Percentiles rank a stretch among this genome's conserved stretches.
Conservation (phyloP, 208 protist species). For the Angomonas ambiguus region DNA sequence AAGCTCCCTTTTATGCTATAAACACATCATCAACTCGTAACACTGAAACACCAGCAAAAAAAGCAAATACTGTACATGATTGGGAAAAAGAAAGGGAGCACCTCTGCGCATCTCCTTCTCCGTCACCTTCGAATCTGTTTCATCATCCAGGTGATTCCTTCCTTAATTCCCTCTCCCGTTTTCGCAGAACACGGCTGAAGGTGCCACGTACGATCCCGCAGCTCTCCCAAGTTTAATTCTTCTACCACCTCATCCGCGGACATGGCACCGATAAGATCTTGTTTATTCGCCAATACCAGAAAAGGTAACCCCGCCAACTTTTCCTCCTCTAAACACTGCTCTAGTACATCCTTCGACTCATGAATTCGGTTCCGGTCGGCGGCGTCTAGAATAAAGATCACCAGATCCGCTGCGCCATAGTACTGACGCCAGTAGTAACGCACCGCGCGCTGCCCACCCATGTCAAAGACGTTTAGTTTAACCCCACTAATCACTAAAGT, state of each 20-base stretch:
- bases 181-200: slow-evolving; percentile 94
- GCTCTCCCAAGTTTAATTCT: slow-evolving; percentile 62
- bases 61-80: background rate
- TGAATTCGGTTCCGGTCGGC: slow-evolving; percentile 83
- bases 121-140: slow-evolving; percentile 27
- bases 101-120: background rate
- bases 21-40: too few species aligned
- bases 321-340: slow-evolving; percentile 90
- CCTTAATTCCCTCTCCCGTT: slow-evolving; percentile 86
- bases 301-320: slow-evolving; percentile 91
- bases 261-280: slow-evolving; percentile 92
- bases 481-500: slow-evolving; percentile 82
- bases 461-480: slow-evolving; percentile 97
- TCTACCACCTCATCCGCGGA: slow-evolving; percentile 59
- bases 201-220: slow-evolving; percentile 88
- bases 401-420: slow-evolving; percentile 90
- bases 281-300: slow-evolving; percentile 97
- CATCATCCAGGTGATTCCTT: slow-evolving; percentile 91
- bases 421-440: slow-evolving; percentile 97
- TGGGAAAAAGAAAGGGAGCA: background rate
- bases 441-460: slow-evolving; percentile 93
- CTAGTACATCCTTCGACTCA: slow-evolving; percentile 89
- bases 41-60: too few species aligned
- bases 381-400: slow-evolving; percentile 94
- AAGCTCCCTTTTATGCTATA: background rate